Evolutionary conservation across 2,329 filamentous ascomycete species (phyloP), one percentile per base, ranked within the genome.

Genomic region (Colletotrichum cuscutae): DNA sequence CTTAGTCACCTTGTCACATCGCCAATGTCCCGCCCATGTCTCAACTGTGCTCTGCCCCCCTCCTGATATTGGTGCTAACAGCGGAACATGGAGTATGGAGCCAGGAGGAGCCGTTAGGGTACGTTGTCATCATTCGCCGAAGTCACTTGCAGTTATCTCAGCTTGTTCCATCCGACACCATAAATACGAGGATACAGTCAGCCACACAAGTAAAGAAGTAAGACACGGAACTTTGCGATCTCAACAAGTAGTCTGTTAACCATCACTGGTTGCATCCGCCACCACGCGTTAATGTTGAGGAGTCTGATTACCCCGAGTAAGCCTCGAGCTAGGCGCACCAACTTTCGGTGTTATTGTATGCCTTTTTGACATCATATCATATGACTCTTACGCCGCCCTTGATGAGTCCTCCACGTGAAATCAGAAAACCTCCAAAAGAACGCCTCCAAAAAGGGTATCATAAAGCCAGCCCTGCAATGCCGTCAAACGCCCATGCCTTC

Each of bases 371-470:
- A 61, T 59, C 58, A 65, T 42, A 57, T 53, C 26, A 65, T 58
- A 56, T 61, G 61, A 42, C 24, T 56, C 32, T 35, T 56, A 62
- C 46, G 8, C 35, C 60, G 65, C 24, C 54, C 2, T 24, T 24
- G 22, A 11, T 5, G 19, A 56, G 19, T 63, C 22, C 58, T 15
- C 35, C 22, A 37, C 24, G 53, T 12, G 3, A 46, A 46, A 30
- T 19, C 22, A 28, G 22, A 28, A 26, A 42, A 64, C 52, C 68
- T 52, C 42, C 19, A 59, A 22, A 15, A 28, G 15, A 37, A 46
- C 30, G 37, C 62, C 54, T 28, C 49, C 49, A 60, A 57, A 71
- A 71, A 57, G 71, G 71, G 66, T 72, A 70, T 72, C 71, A 37
- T 72, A 28, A 68, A 57, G 32, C 46, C 46, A 53, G 24, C 5